Base-by-base conservation (phyloP, 2,329 filamentous ascomycete species). In the Fusarium buxicola region DNA sequence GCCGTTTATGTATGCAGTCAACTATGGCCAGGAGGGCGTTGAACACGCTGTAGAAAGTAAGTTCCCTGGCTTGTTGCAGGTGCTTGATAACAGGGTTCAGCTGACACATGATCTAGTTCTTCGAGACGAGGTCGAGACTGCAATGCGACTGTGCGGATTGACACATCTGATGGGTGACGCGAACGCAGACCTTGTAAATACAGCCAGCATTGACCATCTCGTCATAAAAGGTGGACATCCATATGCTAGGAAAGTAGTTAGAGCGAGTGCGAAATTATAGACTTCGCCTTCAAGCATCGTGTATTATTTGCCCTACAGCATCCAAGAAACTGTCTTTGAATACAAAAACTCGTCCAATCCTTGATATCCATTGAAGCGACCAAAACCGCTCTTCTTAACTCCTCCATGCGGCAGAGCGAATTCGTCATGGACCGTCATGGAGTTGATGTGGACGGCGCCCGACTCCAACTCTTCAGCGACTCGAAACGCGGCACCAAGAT, bases 81-180 rank as follows among this genome's bases (percentile, higher is more conserved):
- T 10, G 3, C 5, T 41, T 30, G 10, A 5, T 16, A 25, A 10
- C 5, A 7, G 4, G 21, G 21, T 21, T 6, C 21, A n/a, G 32
- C 27, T 21, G 21, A 36, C 24, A 60, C 15, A 8, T 21, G 13
- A 25, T 24, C 7, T 13, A 47, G 61, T 69, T 24, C 58, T 86
- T 13, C 78, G 78, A 45, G 87, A 90, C 57, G 88, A 90, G 70
- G 72, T 90, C 8, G 82, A 87, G 64, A 88, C 84, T 3, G 86
- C 86, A 3, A 90, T 90, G 87, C 82, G 84, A 24, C 80, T 89
- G 72, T 84, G 88, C 55, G 88, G 88, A 2, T 80, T 90, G 30
- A 89, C 85, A 1, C 81, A 84, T 59, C 74, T 90, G 9, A 80
- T 57, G 41, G 32, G 31, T 11, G 41, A 57, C 21, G 47, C 49